Evolutionary conservation across 2,329 filamentous ascomycete species (phyloP).

Genomic region (Phialophora chinensis): DNA sequence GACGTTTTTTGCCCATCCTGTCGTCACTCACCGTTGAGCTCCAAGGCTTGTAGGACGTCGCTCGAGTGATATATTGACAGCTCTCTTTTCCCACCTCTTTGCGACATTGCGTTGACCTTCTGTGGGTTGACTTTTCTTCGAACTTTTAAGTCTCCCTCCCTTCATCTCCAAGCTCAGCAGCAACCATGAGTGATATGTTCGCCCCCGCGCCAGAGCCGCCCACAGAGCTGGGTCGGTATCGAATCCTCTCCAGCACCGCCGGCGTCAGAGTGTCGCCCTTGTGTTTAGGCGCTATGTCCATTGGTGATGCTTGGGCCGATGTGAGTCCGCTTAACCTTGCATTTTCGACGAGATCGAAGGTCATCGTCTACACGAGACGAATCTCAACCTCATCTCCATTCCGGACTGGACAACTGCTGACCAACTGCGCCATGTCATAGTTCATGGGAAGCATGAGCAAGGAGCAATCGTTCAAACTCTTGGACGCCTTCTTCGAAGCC

Average conservation of each 20-base stretch:
- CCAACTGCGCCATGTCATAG: conserved; percentile 54
- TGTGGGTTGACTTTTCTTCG: neutral
- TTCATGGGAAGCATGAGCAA: conserved; percentile 61
- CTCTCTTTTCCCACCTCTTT: neutral
- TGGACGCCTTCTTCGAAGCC: conserved; percentile 68
- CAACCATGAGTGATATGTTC: conserved; percentile 38
- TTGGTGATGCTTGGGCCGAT: conserved; percentile 45
- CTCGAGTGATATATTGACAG: neutral
- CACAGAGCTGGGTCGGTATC: conserved; percentile 68
- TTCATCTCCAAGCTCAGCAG: neutral
- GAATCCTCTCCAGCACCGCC: conserved; percentile 69
- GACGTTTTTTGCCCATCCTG: neutral
- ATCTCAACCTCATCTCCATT: neutral
- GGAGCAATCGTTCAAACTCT: conserved; percentile 65
- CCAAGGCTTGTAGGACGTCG: neutral
- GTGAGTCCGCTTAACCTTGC: conserved; percentile 38
- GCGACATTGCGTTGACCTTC: neutral
- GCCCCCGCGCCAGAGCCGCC: conserved; percentile 57
- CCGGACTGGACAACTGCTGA: neutral
- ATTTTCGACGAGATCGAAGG: neutral
- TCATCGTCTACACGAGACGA: neutral
- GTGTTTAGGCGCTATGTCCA: conserved; percentile 49
- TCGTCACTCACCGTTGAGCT: neutral
- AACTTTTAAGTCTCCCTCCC: neutral
- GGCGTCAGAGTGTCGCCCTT: conserved; percentile 71